These are phyloP conservation scores for Albifimbria verrucaria DNA, from an alignment of 2,329 filamentous ascomycete genomes.

Conservation along the genomic window DNA sequence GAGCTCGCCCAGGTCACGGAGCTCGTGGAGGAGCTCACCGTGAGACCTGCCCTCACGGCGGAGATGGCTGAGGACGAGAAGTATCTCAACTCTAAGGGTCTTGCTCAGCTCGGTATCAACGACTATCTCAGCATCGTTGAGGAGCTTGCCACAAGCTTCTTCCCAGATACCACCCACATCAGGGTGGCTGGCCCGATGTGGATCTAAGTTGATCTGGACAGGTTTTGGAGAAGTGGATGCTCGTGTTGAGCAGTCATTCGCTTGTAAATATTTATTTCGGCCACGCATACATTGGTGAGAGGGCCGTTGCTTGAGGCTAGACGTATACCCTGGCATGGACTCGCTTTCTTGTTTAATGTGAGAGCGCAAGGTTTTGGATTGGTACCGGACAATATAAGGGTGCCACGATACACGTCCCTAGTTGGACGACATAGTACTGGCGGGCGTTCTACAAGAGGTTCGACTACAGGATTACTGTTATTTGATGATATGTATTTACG, in stretches of 20 bases:
- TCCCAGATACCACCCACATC: slow-evolving; percentile 36
- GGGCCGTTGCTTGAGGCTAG: not conserved
- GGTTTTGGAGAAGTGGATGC: too few relatives aligned
- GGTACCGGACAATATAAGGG: not conserved
- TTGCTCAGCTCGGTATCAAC: slow-evolving; percentile 71
- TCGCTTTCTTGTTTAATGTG: not conserved
- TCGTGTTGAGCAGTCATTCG: slow-evolving; percentile 18
- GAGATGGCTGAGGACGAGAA: slow-evolving; percentile 59
- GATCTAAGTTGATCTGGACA: slow-evolving; percentile 38
- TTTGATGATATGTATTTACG: not conserved
- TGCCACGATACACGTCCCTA: not conserved
- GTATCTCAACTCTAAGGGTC: slow-evolving; percentile 64
- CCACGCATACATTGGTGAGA: not conserved
- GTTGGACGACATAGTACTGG: not conserved
- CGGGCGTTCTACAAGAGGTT: not conserved
- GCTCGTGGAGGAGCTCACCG: slow-evolving; percentile 86
- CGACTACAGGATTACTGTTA: not conserved
- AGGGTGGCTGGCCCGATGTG: slow-evolving; percentile 38
- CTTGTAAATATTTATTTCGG: slow-evolving; percentile 28
- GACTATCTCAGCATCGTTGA: slow-evolving; percentile 84
- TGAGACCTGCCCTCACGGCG: too few relatives aligned
- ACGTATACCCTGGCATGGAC: not conserved
- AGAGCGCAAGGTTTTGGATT: not conserved
- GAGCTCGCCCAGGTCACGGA: slow-evolving; percentile 92
- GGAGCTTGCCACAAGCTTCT: slow-evolving; percentile 61